phyloP scores from a whole-genome alignment of 2,329 filamentous ascomycete genomes.

The Calonectria pseudoreteaudii region DNA sequence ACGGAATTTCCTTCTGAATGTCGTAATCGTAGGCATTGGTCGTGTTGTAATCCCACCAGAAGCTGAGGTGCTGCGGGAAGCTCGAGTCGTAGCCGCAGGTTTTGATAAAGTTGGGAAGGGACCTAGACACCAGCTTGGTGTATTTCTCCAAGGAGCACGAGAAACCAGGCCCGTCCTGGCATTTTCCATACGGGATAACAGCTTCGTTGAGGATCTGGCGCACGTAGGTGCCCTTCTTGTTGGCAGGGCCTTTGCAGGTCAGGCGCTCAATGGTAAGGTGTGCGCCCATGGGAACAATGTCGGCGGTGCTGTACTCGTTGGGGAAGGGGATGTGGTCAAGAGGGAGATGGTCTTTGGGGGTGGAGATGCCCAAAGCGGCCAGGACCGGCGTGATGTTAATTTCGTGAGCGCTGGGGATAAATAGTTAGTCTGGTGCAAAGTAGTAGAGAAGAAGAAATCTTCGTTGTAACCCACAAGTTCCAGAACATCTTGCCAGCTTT shows the following conservation, averaged over 20 bases:
- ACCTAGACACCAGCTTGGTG: neutral
- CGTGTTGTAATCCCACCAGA: neutral
- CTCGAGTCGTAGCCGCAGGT: neutral
- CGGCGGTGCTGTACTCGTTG: neutral
- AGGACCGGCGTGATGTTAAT: neutral
- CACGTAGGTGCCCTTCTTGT: neutral
- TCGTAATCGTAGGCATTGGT: neutral
- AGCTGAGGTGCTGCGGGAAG: neutral
- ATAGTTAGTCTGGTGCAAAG: neutral
- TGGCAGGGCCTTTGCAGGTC: neutral
- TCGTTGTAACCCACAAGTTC: neutral
- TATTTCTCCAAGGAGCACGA: neutral
- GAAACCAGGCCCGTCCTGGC: neutral
- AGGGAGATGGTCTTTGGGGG: neutral
- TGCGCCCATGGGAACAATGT: constrained; percentile 2
- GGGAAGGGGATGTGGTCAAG: neutral
- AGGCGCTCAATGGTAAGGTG: neutral
- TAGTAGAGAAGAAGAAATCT: no score
- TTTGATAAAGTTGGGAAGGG: neutral
- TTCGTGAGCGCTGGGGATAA: neutral
- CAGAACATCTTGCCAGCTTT: constrained; percentile 3
- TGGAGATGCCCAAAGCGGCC: neutral
- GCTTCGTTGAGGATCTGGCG: constrained; percentile 3
- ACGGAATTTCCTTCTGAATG: neutral
- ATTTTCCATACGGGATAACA: neutral